Conservation (phyloP, 331 rosid genomes). For the Prunus yedoensis region DNA sequence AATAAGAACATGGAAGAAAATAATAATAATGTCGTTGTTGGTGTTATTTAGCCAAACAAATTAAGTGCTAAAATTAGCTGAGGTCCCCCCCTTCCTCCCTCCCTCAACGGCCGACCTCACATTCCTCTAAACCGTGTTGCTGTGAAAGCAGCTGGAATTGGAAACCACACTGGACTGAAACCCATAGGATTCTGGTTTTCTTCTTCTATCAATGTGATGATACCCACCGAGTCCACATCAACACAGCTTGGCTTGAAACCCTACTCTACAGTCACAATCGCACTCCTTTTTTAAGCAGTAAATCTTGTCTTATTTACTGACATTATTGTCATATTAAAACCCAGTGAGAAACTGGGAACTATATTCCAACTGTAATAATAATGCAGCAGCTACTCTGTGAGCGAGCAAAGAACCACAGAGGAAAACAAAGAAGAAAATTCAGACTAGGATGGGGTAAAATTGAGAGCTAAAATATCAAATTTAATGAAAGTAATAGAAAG, state of each 20-base stretch:
- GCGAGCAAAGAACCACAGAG: not conserved
- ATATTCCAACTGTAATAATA: not conserved
- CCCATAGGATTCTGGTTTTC: slow-evolving; percentile 14
- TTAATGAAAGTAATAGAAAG: not conserved
- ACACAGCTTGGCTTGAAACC: slow-evolving; percentile 26
- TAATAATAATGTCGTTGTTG: too few relatives aligned
- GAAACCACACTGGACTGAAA: not conserved
- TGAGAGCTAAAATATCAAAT: not conserved
- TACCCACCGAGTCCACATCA: slow-evolving; percentile 32
- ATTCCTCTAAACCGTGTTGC: not conserved
- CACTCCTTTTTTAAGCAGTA: slow-evolving; percentile 18
- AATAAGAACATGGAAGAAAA: too few relatives aligned
- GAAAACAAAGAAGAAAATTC: not conserved
- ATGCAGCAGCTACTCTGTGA: too few relatives aligned
- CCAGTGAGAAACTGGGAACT: not conserved
- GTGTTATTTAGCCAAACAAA: not conserved
- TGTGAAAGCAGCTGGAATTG: not conserved
- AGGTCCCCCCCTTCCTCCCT: slow-evolving; percentile 4
- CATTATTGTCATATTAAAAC: slow-evolving; percentile 24
- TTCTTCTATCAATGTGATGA: not conserved
- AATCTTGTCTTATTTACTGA: slow-evolving; percentile 31
- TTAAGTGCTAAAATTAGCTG: not conserved
- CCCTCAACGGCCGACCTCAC: not conserved
- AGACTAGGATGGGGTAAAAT: too few relatives aligned
- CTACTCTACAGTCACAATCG: slow-evolving; percentile 5